Evolutionary conservation across 179 eudicot genomes (phyloP).

Genomic region (Carnegiea gigantea): DNA sequence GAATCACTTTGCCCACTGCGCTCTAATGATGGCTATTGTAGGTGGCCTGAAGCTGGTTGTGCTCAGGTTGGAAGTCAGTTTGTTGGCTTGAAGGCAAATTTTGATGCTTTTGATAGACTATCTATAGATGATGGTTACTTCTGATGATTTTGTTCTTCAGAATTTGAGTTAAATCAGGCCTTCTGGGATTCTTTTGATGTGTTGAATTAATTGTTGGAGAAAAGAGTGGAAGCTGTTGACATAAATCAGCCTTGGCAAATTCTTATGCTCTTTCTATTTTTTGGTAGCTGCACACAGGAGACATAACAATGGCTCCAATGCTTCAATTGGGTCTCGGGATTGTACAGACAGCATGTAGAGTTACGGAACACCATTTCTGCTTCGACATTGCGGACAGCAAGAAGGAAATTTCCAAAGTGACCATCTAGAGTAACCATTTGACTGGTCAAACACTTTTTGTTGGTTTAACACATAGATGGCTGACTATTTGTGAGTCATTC

Average conservation of each 20-base stretch:
- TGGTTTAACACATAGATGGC: conserved; percentile 9
- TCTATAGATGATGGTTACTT: conserved; percentile 90
- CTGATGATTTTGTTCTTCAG: conserved; percentile 27
- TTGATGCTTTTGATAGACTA: conserved; percentile 90
- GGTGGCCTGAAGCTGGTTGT: conserved; percentile 95
- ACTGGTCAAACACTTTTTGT: background rate
- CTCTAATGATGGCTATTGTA: conserved; percentile 73
- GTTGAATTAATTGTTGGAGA: conserved; percentile 23
- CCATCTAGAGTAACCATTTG: background rate
- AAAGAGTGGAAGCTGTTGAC: conserved; percentile 19
- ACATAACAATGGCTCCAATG: conserved; percentile 10
- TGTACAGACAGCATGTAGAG: conserved; percentile 30
- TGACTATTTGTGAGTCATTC: background rate
- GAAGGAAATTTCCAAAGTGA: conserved; percentile 6
- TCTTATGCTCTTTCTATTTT: background rate
- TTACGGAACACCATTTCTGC: background rate
- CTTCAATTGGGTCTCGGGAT: conserved; percentile 21
- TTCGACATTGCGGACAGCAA: conserved; percentile 8
- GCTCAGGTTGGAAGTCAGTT: conserved; percentile 91
- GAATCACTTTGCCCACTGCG: conserved; percentile 79
- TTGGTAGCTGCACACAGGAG: conserved; percentile 16
- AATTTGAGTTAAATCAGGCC: conserved; percentile 21
- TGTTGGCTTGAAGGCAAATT: conserved; percentile 84
- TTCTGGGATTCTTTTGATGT: background rate
- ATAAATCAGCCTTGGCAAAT: background rate